Percentiles rank a stretch among this genome's conserved stretches.
Evolutionary conservation across 805 yeast species (phyloP).

Genomic region (Ogataea paraovalis): DNA sequence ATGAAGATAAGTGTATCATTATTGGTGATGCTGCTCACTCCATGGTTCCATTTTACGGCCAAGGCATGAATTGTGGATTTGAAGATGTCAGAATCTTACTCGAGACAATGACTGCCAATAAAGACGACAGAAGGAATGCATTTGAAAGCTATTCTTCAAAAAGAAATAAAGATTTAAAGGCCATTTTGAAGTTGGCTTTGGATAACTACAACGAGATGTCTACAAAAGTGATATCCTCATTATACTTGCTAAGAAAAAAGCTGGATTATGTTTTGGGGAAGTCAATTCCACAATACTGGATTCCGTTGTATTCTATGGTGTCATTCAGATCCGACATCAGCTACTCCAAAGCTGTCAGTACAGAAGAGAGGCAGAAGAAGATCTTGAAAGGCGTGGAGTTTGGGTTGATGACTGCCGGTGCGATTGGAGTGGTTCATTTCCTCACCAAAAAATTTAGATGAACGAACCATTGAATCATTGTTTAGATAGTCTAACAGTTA

Average conservation of each 20-base stretch:
- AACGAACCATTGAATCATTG: background rate
- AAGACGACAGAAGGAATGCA: conserved; percentile 41
- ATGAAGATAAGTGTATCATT: conserved; percentile 56
- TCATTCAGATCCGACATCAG: conserved; percentile 81
- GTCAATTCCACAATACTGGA: conserved; percentile 59
- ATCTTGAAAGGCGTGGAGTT: conserved; percentile 38
- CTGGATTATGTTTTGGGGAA: conserved; percentile 65
- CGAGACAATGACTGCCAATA: conserved; percentile 38
- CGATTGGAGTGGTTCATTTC: conserved; percentile 8
- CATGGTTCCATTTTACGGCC: conserved; percentile 98
- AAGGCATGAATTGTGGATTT: conserved; percentile 95
- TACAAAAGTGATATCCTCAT: conserved; percentile 59
- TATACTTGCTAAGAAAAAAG: conserved; percentile 61
- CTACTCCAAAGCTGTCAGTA: conserved; percentile 62
- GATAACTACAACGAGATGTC: conserved; percentile 87
- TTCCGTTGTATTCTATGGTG: conserved; percentile 89
- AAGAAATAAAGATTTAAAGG: conserved; percentile 64
- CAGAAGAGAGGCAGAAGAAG: conserved; percentile 49
- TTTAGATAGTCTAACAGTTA: no score
- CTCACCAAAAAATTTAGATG: conserved; percentile 5
- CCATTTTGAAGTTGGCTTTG: conserved; percentile 76
- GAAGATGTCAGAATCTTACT: conserved; percentile 78
- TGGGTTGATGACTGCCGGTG: conserved; percentile 11
- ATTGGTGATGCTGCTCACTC: conserved; percentile 95
- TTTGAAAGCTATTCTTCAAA: conserved; percentile 50